Conservation (phyloP, 1,139 yeast species). For the Protomyces macrosporus region DNA sequence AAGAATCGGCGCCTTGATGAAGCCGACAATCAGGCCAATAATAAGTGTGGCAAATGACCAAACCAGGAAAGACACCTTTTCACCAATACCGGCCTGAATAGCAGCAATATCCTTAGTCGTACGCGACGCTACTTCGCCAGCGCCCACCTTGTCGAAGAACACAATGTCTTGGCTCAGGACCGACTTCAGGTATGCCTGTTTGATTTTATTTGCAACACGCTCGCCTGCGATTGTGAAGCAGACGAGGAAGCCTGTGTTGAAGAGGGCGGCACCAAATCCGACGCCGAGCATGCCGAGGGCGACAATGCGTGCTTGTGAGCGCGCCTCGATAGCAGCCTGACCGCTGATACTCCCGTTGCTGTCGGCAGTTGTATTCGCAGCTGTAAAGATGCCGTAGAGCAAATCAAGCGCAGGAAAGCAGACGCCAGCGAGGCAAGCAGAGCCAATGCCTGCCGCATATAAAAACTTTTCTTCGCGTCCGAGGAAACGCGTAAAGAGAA, state of each 20-base stretch:
- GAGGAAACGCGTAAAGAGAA: constrained; percentile 21
- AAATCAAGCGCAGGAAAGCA: constrained; percentile 21
- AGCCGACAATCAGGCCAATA: constrained; percentile 43
- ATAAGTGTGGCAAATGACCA: constrained; percentile 42
- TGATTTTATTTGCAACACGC: constrained; percentile 42
- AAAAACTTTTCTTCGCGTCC: constrained; percentile 9
- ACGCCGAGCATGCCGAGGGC: constrained; percentile 27
- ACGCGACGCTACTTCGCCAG: constrained; percentile 45
- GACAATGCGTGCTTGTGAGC: constrained; percentile 8
- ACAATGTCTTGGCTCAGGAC: constrained; percentile 45
- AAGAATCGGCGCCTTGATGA: constrained; percentile 42
- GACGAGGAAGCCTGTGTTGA: constrained; percentile 33
- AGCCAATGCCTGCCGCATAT: constrained; percentile 10
- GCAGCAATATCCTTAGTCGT: constrained; percentile 44
- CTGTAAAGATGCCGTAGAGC: constrained; percentile 18
- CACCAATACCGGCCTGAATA: constrained; percentile 46
- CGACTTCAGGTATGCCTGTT: constrained; percentile 41
- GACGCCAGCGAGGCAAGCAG: constrained; percentile 24
- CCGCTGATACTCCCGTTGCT: background rate
- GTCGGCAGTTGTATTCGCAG: constrained; percentile 6
- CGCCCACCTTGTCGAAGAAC: constrained; percentile 45
- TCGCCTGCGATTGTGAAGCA: constrained; percentile 42
- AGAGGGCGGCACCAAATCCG: constrained; percentile 33
- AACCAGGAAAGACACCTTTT: constrained; percentile 44
- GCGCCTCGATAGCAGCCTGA: constrained; percentile 10